These are phyloP conservation scores for Canavalia gladiata DNA, from an alignment of 306 rosid genomes.

Conservation along the genomic window DNA sequence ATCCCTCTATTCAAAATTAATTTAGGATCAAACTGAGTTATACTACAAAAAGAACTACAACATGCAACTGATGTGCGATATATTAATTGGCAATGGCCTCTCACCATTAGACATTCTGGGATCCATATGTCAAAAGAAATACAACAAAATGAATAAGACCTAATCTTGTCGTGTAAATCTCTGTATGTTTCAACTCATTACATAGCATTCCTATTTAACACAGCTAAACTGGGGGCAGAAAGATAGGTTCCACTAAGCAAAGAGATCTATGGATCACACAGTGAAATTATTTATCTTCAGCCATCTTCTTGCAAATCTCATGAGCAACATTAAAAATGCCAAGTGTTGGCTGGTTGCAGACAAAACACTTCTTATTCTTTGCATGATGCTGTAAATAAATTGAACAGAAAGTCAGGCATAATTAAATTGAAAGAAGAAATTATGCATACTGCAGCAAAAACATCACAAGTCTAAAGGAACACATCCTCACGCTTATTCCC, in stretches of 20 bases:
- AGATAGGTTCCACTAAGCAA: not conserved
- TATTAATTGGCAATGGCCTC: not conserved
- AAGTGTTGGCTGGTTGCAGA: constrained; percentile 80
- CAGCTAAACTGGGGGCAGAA: not conserved
- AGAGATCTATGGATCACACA: constrained; percentile 15
- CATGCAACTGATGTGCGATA: not conserved
- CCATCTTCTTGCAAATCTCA: constrained; percentile 67
- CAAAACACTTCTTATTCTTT: constrained; percentile 86
- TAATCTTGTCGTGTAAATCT: constrained; percentile 9
- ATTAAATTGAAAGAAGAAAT: not conserved
- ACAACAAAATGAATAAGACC: constrained; percentile 22
- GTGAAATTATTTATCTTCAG: constrained; percentile 58
- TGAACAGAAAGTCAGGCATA: constrained; percentile 12
- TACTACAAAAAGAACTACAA: not conserved
- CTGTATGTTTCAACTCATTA: constrained; percentile 2
- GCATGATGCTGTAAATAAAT: constrained; percentile 70
- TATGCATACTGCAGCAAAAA: not conserved
- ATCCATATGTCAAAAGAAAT: constrained; percentile 29
- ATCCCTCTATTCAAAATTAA: constrained; percentile 5
- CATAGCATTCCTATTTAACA: constrained; percentile 1
- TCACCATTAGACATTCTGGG: constrained; percentile 18
- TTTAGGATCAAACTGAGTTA: not conserved
- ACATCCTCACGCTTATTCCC: constrained; percentile 25
- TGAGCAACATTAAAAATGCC: constrained; percentile 81
- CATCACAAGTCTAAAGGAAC: constrained; percentile 1